These are phyloP conservation scores for Dinochytrium kinnereticum DNA, from an alignment of 371 early-diverging fungal species.

Conservation along the genomic window DNA sequence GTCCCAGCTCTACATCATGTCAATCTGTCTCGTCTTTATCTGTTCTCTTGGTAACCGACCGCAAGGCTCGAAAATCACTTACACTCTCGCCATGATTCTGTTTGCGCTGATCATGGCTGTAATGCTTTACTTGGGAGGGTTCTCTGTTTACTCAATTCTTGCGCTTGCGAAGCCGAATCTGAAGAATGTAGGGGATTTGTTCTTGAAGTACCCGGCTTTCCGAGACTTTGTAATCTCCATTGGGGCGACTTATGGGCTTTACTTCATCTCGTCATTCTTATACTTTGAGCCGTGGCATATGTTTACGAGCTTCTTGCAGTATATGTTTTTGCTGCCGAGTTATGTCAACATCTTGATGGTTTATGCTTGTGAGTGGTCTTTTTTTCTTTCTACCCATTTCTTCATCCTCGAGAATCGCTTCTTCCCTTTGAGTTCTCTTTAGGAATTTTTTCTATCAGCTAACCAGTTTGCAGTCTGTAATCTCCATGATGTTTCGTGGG, in stretches of 20 bases:
- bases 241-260: constrained; percentile 85
- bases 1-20: constrained; percentile 73
- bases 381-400: constrained; percentile 11
- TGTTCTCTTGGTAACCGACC: constrained; percentile 92
- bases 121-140: constrained; percentile 65
- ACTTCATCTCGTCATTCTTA: constrained; percentile 73
- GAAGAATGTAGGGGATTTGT: constrained; percentile 23
- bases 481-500: constrained; percentile 88
- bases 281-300: constrained; percentile 94
- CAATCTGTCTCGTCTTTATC: constrained; percentile 79
- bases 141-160: constrained; percentile 59
- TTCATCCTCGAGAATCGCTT: no score
- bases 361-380: constrained; percentile 68
- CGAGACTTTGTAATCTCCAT: constrained; percentile 80
- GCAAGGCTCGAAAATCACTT: constrained; percentile 80
- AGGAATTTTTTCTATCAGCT: neutral
- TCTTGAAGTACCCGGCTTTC: constrained; percentile 52
- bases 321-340: constrained; percentile 81
- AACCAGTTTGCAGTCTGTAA: constrained; percentile 42
- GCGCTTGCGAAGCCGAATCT: constrained; percentile 51
- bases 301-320: constrained; percentile 87
- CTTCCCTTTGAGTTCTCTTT: neutral
- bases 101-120: constrained; percentile 78
- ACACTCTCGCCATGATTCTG: constrained; percentile 64
- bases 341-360: constrained; percentile 90